Evolutionary conservation across 2,329 filamentous ascomycete species (phyloP).

Genomic region (Claviceps citrina): DNA sequence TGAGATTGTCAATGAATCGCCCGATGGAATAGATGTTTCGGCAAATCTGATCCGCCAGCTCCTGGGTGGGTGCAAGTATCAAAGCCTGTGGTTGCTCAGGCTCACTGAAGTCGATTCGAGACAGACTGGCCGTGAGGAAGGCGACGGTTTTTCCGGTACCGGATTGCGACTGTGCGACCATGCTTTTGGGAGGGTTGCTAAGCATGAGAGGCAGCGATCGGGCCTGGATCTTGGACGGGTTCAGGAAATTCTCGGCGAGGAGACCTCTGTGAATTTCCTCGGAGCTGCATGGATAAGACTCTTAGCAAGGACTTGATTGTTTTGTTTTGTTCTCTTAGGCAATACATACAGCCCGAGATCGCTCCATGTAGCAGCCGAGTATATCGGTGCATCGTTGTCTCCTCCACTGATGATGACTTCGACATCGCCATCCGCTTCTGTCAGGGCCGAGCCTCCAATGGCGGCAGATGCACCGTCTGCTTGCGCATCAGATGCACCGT

Average conservation of each 20-base stretch:
- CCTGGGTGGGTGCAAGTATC: conserved; percentile 79
- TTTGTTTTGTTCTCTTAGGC: neutral
- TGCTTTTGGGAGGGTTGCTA: conserved; percentile 70
- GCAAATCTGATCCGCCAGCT: conserved; percentile 87
- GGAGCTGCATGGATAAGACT: conserved; percentile 13
- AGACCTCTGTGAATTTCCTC: conserved; percentile 59
- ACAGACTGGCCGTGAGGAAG: conserved; percentile 83
- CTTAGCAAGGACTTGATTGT: neutral
- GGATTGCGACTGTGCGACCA: conserved; percentile 98
- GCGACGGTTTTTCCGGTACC: conserved; percentile 96
- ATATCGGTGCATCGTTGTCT: conserved; percentile 5
- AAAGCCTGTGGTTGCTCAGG: conserved; percentile 66
- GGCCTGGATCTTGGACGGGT: conserved; percentile 96
- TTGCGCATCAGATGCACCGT: conserved; percentile 4
- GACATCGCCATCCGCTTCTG: conserved; percentile 6
- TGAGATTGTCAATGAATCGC: conserved; percentile 61
- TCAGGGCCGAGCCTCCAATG: conserved; percentile 5
- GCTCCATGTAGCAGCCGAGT: conserved; percentile 4
- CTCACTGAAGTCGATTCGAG: conserved; percentile 61
- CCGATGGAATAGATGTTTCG: conserved; percentile 74
- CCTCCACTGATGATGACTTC: conserved; percentile 5
- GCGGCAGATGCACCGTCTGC: conserved; percentile 5
- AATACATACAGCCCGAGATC: conserved; percentile 7
- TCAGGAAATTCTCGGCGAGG: conserved; percentile 69
- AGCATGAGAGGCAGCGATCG: conserved; percentile 83